phyloP scores from a whole-genome alignment of 164 flowering plant species.

The Macadamia integrifolia region DNA sequence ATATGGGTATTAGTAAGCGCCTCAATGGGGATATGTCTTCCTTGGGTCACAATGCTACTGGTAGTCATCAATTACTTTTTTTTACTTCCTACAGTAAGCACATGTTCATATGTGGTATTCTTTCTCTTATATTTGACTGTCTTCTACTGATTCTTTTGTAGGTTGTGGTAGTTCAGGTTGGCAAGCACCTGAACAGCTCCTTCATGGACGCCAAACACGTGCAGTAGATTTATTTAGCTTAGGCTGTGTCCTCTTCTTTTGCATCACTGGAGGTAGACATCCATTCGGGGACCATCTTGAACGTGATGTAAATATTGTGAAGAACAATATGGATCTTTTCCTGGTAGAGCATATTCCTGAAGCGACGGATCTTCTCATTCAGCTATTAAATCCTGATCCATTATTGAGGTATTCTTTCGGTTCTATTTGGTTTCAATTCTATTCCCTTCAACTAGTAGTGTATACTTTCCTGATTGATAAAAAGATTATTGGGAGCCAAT shows the following conservation, averaged over 20 bases:
- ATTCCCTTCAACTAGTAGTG: background rate
- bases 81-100: background rate
- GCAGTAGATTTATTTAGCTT: slow-evolving; percentile 76
- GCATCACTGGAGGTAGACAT: slow-evolving; percentile 68
- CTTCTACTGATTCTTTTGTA: slow-evolving; percentile 14
- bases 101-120: background rate
- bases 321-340: slow-evolving; percentile 50
- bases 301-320: slow-evolving; percentile 60
- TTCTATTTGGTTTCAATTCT: background rate
- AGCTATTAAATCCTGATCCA: slow-evolving; percentile 52
- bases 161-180: slow-evolving; percentile 84
- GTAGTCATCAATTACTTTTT: slow-evolving; percentile 23
- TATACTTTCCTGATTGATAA: background rate
- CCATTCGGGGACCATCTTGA: slow-evolving; percentile 68
- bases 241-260: slow-evolving; percentile 72
- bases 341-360: slow-evolving; percentile 67
- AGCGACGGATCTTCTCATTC: slow-evolving; percentile 61
- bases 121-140: background rate
- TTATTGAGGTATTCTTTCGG: slow-evolving; percentile 39
- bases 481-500: background rate
- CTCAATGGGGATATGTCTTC: slow-evolving; percentile 53
- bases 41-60: slow-evolving; percentile 52
- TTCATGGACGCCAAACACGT: slow-evolving; percentile 63
- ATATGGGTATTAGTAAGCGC: slow-evolving; percentile 85
- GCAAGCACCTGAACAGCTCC: slow-evolving; percentile 88